These are phyloP conservation scores for Populus hybrid DNA, from an alignment of 441 rosid species.

Conservation along the genomic window DNA sequence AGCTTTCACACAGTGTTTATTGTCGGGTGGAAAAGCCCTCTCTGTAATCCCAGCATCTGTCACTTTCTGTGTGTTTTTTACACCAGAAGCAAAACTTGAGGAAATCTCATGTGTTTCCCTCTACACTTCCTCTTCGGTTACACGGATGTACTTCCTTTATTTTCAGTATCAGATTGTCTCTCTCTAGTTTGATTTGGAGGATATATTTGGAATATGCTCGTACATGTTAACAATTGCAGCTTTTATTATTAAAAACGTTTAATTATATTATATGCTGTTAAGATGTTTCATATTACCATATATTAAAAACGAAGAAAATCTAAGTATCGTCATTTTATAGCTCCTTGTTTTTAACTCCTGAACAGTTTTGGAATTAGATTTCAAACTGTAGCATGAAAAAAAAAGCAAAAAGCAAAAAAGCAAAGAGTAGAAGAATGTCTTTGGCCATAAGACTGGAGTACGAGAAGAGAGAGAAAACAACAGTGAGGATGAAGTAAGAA, in stretches of 20 bases:
- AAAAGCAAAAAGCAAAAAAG: too few species aligned
- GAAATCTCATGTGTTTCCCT: neutral
- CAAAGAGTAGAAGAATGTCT: neutral
- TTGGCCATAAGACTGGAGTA: neutral
- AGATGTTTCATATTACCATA: too few species aligned
- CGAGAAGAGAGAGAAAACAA: neutral
- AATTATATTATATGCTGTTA: too few species aligned
- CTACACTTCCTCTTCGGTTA: neutral
- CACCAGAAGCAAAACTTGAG: slow-evolving; percentile 22
- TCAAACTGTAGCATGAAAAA: too few species aligned
- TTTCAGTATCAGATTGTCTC: too few species aligned
- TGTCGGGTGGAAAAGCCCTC: slow-evolving; percentile 50
- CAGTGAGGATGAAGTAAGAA: neutral
- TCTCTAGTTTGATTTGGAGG: too few species aligned
- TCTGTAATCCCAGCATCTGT: slow-evolving; percentile 29
- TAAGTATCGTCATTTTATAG: too few species aligned
- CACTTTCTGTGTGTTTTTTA: slow-evolving; percentile 46
- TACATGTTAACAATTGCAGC: too few species aligned
- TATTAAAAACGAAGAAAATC: neutral
- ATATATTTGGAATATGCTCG: too few species aligned
- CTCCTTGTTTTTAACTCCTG: too few species aligned
- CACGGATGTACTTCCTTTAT: neutral
- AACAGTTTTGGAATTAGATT: too few species aligned
- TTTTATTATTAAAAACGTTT: too few species aligned
- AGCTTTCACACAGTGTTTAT: slow-evolving; percentile 36